Base-by-base conservation (phyloP, 768 basidiomycete species). In the Coprinopsis sp. region DNA sequence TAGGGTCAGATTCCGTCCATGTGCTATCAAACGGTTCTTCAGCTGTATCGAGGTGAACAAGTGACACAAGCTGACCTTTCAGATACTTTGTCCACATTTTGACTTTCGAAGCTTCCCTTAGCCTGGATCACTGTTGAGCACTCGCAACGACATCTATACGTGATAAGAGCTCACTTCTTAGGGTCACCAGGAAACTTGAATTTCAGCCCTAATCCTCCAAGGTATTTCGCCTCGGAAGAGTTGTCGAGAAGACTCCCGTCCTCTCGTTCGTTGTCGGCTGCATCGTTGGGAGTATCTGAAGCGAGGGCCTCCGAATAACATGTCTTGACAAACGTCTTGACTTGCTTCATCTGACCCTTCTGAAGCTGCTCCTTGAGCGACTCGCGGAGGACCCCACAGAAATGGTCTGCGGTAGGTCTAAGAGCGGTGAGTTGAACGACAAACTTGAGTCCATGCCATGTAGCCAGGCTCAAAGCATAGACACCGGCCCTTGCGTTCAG, bases 11-110 rank as follows among this genome's bases (percentile, higher is more conserved):
- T 93, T 92, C 21, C 96, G 84, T 18, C 96, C 96, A 57, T 97
- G 93, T 3, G 78, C 91, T 96, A 58, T 6, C 40, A 34, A 40
- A 43, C 24, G 31, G 49, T 54, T 25, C 51, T 46, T 44, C 44
- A 53, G 38, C 52, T 44, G 37, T 38, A 23, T 19, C 33, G 46
- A 30, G n/a, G 33, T 4, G 6, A 28, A 39, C 42, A 25, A 21
- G 22, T 31, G 21, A 46, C 31, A 53, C 19, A 23, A 29, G 54
- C 78, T 51, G 57, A 94, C 91, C 71, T 56, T 76, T 73, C 18
- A 97, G 74, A 62, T 98, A 98, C 27, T 80, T 78, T 11, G 84
- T 84, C 95, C 95, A 99, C 13, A 98, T 75, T 65, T 96, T 96
- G 54, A 95, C 84, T 67, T 99, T 99, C 10, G 87, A 91, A 25